These are phyloP conservation scores for Lactifluus piperatus DNA, from an alignment of 768 basidiomycete genomes.

Conservation along the genomic window DNA sequence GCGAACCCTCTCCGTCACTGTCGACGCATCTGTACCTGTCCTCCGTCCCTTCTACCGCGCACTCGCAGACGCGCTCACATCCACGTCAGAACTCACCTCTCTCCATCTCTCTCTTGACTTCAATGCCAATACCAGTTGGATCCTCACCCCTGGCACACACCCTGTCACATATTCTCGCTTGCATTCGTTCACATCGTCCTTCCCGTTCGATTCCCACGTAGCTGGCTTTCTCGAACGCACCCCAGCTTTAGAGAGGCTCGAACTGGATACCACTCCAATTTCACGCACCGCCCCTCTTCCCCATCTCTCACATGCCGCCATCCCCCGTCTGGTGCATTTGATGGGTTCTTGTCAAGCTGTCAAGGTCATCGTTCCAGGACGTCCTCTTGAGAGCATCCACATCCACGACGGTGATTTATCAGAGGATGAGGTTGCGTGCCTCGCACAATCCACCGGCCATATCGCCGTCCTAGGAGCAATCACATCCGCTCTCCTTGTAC, in stretches of 20 bases:
- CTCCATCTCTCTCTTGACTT: conserved; percentile 43
- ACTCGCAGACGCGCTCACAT: conserved; percentile 44
- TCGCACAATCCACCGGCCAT: conserved; percentile 42
- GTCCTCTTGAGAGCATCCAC: conserved; percentile 56
- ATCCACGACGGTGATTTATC: conserved; percentile 53
- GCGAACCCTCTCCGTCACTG: conserved; percentile 48
- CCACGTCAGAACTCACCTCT: conserved; percentile 54
- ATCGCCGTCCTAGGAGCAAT: conserved; percentile 51
- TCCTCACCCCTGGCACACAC: conserved; percentile 31
- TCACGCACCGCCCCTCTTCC: conserved; percentile 19
- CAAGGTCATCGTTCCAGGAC: conserved; percentile 48
- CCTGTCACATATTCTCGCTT: conserved; percentile 38
- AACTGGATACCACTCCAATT: conserved; percentile 35
- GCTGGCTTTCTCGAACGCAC: conserved; percentile 49
- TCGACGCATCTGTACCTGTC: conserved; percentile 35
- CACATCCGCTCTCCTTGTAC: conserved; percentile 47
- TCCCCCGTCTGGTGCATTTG: conserved; percentile 45
- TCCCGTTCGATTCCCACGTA: conserved; percentile 51
- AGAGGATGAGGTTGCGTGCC: conserved; percentile 43
- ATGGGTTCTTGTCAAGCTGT: conserved; percentile 53
- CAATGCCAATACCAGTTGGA: conserved; percentile 38
- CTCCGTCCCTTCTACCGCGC: conserved; percentile 40
- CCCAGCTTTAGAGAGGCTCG: conserved; percentile 47
- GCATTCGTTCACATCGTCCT: conserved; percentile 48
- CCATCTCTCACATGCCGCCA: conserved; percentile 28